phyloP scores from a whole-genome alignment of 441 rosid species.

The Brassica hybrid region DNA sequence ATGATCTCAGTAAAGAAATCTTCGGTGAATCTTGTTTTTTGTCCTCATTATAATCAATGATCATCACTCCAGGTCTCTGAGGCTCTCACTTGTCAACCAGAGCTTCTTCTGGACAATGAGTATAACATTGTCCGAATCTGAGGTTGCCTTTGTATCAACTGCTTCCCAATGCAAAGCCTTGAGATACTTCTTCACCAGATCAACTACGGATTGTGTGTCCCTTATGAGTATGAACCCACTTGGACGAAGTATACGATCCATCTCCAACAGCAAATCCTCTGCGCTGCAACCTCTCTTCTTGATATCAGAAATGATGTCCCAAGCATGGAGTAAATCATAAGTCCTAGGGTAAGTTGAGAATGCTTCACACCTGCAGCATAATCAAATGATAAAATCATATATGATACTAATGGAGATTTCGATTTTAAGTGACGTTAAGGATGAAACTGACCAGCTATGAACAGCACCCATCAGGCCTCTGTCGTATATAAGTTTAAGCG shows the following conservation, averaged over 20 bases:
- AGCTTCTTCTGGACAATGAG: too few species aligned
- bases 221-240: constrained; percentile 78
- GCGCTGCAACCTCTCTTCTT: constrained; percentile 84
- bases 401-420: not conserved
- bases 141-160: too few species aligned
- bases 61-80: constrained; percentile 71
- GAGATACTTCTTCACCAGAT: too few species aligned
- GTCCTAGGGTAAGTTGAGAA: constrained; percentile 94
- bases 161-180: too few species aligned
- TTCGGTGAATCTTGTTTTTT: not conserved
- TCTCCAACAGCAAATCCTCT: constrained; percentile 86
- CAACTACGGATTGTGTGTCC: constrained; percentile 75
- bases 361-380: constrained; percentile 79
- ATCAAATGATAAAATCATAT: constrained; percentile 4
- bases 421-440: not conserved
- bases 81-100: too few species aligned
- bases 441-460: constrained; percentile 77
- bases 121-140: too few species aligned
- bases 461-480: constrained; percentile 83
- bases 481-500: too few species aligned
- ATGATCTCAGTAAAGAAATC: constrained; percentile 13
- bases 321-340: constrained; percentile 92
- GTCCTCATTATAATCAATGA: not conserved
- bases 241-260: constrained; percentile 96
- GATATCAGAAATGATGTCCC: constrained; percentile 79